These are phyloP conservation scores for Tephrocybe sp. DNA, from an alignment of 768 basidiomycete species.

Conservation along the genomic window DNA sequence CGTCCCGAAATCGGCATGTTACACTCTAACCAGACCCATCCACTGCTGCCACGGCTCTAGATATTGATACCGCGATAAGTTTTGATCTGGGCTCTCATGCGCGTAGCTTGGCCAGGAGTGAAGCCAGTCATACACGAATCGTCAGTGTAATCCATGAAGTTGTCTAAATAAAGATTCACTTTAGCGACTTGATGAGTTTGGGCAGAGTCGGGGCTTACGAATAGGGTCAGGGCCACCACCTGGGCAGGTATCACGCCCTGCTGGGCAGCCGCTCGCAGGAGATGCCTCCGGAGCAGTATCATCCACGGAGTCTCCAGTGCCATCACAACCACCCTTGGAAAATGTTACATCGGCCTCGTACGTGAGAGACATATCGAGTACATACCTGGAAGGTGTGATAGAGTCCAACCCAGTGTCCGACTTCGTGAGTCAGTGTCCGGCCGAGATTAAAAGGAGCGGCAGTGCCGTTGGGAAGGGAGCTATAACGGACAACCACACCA, in stretches of 20 bases:
- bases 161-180: constrained; percentile 19
- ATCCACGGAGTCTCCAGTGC: constrained; percentile 38
- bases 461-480: constrained; percentile 40
- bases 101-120: constrained; percentile 42
- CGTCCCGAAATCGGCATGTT: too few species aligned
- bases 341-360: not conserved
- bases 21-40: too few species aligned
- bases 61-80: constrained; percentile 34
- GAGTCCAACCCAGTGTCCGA: constrained; percentile 50
- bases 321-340: constrained; percentile 30
- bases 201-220: constrained; percentile 26
- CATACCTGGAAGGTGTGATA: constrained; percentile 47
- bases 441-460: constrained; percentile 42
- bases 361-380: not conserved
- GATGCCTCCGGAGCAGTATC: constrained; percentile 42
- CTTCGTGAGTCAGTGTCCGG: constrained; percentile 48
- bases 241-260: constrained; percentile 29
- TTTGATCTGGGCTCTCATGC: constrained; percentile 32
- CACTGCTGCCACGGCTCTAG: too few species aligned
- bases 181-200: too few species aligned
- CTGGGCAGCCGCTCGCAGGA: constrained; percentile 37
- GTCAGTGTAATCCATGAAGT: constrained; percentile 51
- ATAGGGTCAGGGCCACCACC: constrained; percentile 38
- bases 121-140: constrained; percentile 47
- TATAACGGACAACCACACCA: constrained; percentile 41